Evolutionary conservation across 1,139 yeast species (phyloP).

Genomic region (Pneumocystis murina): DNA sequence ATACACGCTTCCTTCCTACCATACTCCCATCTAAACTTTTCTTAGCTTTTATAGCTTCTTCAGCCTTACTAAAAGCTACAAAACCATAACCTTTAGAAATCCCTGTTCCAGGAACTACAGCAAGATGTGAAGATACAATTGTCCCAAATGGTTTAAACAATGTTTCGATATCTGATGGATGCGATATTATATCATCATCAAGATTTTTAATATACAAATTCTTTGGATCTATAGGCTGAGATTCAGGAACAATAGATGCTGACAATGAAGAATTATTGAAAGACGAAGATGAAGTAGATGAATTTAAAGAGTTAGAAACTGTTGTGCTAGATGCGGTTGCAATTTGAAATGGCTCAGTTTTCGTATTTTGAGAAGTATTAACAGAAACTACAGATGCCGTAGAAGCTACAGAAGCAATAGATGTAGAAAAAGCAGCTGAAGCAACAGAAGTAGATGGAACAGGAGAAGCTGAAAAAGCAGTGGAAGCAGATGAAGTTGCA

Average conservation of each 20-base stretch:
- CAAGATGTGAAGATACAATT: slow-evolving; percentile 10
- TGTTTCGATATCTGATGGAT: slow-evolving; percentile 7
- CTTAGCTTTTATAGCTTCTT: slow-evolving; percentile 26
- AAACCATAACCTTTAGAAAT: slow-evolving; percentile 44
- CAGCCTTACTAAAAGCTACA: slow-evolving; percentile 46
- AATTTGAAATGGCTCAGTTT: neutral
- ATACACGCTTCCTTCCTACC: slow-evolving; percentile 11
- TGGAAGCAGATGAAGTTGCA: neutral
- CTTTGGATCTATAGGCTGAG: slow-evolving; percentile 10
- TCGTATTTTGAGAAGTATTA: neutral
- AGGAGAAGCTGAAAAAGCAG: neutral
- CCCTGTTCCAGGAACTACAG: slow-evolving; percentile 5
- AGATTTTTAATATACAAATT: slow-evolving; percentile 13
- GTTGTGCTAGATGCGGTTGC: neutral
- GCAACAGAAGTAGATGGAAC: neutral
- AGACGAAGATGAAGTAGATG: neutral
- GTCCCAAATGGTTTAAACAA: slow-evolving; percentile 11
- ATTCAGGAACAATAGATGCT: neutral
- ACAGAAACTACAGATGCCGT: neutral
- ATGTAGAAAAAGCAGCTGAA: neutral
- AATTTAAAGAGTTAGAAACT: neutral
- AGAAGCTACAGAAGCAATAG: neutral
- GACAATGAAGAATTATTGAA: neutral
- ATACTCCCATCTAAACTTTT: slow-evolving; percentile 10
- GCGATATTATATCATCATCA: slow-evolving; percentile 10